phyloP scores from a whole-genome alignment of 345 rosid genomes.

The Rubroshorea leprosula region DNA sequence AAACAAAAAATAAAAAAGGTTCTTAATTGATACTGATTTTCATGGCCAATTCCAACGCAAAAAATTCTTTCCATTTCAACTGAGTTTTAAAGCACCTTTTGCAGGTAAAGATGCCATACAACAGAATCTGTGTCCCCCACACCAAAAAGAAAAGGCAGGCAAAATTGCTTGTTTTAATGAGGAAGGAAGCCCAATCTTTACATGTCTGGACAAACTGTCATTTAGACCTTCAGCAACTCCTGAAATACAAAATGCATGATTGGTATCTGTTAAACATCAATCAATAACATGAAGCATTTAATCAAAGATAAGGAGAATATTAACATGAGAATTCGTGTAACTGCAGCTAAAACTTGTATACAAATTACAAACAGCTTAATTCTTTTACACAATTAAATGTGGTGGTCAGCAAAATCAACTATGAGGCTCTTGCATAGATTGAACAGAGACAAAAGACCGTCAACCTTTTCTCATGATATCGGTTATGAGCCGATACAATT shows the following conservation, averaged over 20 bases:
- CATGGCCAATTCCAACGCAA: constrained; percentile 3
- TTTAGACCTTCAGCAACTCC: constrained; percentile 47
- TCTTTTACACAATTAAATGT: not conserved
- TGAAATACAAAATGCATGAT: constrained; percentile 21
- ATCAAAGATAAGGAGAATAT: not conserved
- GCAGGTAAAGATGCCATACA: constrained; percentile 1
- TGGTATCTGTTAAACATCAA: not conserved
- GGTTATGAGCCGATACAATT: too few relatives aligned
- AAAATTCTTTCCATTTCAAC: not conserved
- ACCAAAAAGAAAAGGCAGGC: not conserved
- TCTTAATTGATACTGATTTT: not conserved
- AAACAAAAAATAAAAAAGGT: too few relatives aligned
- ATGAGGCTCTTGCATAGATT: too few relatives aligned
- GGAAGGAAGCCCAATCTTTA: constrained; percentile 14
- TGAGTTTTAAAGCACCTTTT: constrained; percentile 12
- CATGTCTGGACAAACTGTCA: constrained; percentile 5
- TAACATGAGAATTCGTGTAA: not conserved
- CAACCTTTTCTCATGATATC: too few relatives aligned
- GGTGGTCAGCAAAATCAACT: not conserved
- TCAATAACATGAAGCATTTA: not conserved
- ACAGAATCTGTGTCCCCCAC: constrained; percentile 10
- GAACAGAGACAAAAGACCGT: too few relatives aligned
- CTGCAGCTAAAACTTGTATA: not conserved
- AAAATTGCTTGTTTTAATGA: not conserved
- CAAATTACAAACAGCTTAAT: too few relatives aligned